phyloP scores from a whole-genome alignment of 306 rosid species.

The Dalbergia cultrata region DNA sequence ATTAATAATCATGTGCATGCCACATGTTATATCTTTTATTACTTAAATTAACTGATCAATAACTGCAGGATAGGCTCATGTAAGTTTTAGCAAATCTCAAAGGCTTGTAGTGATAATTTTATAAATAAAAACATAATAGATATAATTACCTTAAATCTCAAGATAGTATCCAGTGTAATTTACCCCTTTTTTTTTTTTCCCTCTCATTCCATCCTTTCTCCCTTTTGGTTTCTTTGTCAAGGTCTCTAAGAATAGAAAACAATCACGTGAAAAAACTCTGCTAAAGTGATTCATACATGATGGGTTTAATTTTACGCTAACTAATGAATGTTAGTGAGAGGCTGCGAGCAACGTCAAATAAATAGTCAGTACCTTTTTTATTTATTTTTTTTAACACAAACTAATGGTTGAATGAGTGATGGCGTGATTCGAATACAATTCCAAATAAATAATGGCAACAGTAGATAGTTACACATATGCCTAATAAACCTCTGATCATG shows the following conservation, averaged over 20 bases:
- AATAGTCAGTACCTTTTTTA: neutral
- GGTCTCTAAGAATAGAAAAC: too few species aligned
- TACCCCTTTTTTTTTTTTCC: too few species aligned
- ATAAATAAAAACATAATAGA: too few species aligned
- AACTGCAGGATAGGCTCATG: too few species aligned
- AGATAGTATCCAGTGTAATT: too few species aligned
- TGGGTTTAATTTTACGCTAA: neutral
- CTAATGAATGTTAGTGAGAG: neutral
- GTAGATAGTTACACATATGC: neutral
- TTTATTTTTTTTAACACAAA: neutral
- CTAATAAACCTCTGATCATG: neutral
- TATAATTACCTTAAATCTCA: too few species aligned
- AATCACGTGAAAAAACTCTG: neutral
- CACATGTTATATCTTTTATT: too few species aligned
- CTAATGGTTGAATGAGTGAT: neutral
- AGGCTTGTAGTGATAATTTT: too few species aligned
- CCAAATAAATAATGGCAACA: constrained; percentile 2
- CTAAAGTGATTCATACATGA: neutral
- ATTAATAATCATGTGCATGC: too few species aligned
- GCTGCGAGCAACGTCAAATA: neutral
- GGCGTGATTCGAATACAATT: neutral
- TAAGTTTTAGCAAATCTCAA: too few species aligned
- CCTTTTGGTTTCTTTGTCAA: neutral
- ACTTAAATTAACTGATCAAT: too few species aligned
- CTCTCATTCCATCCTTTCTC: too few species aligned